Evolutionary conservation across 164 flowering plant species (phyloP).

Genomic region (Magnolia kwangsiensis): DNA sequence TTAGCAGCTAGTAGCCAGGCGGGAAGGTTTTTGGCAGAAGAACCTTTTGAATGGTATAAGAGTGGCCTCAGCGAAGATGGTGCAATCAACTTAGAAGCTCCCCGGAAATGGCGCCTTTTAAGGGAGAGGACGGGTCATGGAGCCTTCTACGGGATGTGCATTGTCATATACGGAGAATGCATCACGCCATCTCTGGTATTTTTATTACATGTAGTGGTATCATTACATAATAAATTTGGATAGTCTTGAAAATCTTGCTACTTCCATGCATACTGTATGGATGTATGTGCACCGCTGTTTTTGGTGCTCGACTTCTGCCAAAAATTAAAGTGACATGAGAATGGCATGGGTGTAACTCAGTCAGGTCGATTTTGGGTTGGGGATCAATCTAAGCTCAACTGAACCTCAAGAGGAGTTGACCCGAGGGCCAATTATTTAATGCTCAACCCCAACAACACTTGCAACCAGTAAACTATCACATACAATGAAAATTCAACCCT

Average conservation of each 20-base stretch:
- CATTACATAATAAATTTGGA: neutral
- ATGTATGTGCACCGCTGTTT: too few species aligned
- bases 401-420: too few species aligned
- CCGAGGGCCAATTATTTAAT: too few species aligned
- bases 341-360: too few species aligned
- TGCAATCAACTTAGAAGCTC: slow-evolving; percentile 82
- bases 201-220: neutral
- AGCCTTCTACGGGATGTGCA: slow-evolving; percentile 81
- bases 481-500: too few species aligned
- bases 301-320: too few species aligned
- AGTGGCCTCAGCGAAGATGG: slow-evolving; percentile 81
- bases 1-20: slow-evolving; percentile 66
- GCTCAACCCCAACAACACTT: too few species aligned
- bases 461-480: too few species aligned
- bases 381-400: too few species aligned
- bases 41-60: slow-evolving; percentile 85
- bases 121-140: slow-evolving; percentile 91
- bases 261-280: too few species aligned
- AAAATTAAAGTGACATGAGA: too few species aligned
- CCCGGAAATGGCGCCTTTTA: slow-evolving; percentile 93
- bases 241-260: neutral
- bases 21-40: slow-evolving; percentile 70
- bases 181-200: slow-evolving; percentile 84
- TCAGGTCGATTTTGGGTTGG: too few species aligned
- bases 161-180: slow-evolving; percentile 89